Evolutionary conservation across 495 filamentous ascomycete genomes (phyloP).

Genomic region (Chaetomidium leptoderma): DNA sequence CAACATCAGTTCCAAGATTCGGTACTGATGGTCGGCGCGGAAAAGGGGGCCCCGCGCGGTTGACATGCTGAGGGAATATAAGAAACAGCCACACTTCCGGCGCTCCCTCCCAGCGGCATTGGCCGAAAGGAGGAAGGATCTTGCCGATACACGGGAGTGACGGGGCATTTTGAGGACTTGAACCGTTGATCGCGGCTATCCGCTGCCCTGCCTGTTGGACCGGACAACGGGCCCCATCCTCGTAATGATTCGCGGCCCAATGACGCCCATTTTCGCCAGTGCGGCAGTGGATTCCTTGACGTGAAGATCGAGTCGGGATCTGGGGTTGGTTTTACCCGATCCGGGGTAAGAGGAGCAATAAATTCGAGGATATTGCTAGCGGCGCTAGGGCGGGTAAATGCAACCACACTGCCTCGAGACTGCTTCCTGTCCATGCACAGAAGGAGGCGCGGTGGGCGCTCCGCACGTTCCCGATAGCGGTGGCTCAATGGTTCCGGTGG

Average conservation of each 20-base stretch:
- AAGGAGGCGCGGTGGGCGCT: not conserved
- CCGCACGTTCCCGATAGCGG: not conserved
- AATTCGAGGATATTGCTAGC: slow-evolving; percentile 27
- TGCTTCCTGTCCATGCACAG: not conserved
- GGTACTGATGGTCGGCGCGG: not conserved
- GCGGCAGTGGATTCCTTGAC: slow-evolving; percentile 14
- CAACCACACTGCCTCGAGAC: slow-evolving; percentile 2
- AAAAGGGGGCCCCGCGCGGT: not conserved
- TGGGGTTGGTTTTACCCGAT: slow-evolving; percentile 31
- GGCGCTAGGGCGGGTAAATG: slow-evolving; percentile 28
- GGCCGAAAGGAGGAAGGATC: not conserved
- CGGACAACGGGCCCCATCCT: not conserved
- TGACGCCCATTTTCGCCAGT: not conserved
- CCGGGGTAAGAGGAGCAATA: slow-evolving; percentile 27
- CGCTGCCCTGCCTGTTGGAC: not conserved
- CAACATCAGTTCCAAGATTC: not conserved
- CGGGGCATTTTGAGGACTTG: not conserved
- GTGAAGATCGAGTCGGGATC: slow-evolving; percentile 1
- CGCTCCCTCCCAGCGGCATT: not conserved
- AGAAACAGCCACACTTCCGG: not conserved
- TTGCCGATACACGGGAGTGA: not conserved
- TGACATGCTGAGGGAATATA: not conserved
- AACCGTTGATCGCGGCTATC: not conserved
- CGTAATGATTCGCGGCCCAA: not conserved
- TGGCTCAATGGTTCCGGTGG: not conserved